A percentile compares a stretch with the other conserved stretches of the same genome.
phyloP scores from a whole-genome alignment of 441 rosid species.

The Corymbia calophylla region DNA sequence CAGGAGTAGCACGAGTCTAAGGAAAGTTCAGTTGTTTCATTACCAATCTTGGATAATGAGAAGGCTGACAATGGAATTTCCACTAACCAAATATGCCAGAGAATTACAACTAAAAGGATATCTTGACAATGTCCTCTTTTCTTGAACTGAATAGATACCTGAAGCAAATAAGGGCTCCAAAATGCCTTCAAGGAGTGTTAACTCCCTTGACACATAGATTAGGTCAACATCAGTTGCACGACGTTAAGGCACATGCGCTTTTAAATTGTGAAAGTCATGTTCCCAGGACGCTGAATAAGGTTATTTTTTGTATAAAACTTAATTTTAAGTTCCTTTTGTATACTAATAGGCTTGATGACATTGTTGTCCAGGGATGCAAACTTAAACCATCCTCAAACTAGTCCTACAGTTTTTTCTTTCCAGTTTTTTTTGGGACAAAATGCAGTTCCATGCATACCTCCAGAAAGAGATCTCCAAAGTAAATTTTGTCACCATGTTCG shows the following conservation, averaged over 20 bases:
- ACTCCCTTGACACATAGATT: background rate
- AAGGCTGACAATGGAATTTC: background rate
- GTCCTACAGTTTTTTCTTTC: background rate
- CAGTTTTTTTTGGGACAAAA: background rate
- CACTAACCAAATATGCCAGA: background rate
- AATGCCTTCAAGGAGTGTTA: background rate
- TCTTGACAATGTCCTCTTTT: background rate
- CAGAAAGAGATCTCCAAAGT: conserved; percentile 61
- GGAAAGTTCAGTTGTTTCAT: background rate
- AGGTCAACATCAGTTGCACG: background rate
- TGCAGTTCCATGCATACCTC: conserved; percentile 28
- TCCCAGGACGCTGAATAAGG: background rate
- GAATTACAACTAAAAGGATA: background rate
- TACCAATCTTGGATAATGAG: background rate
- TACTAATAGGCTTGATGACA: background rate
- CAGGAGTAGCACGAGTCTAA: conserved; percentile 93
- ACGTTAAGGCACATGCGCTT: background rate
- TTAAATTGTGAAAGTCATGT: background rate
- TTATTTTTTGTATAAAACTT: background rate
- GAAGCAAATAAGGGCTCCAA: background rate
- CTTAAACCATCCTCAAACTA: background rate
- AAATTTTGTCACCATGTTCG: conserved; percentile 59
- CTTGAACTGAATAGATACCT: background rate
- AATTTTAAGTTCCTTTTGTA: background rate
- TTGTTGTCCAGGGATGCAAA: background rate